A percentile compares a stretch with the other conserved stretches of the same genome.
Conservation (phyloP, 768 basidiomycete species). For the Cyathus striatus region DNA sequence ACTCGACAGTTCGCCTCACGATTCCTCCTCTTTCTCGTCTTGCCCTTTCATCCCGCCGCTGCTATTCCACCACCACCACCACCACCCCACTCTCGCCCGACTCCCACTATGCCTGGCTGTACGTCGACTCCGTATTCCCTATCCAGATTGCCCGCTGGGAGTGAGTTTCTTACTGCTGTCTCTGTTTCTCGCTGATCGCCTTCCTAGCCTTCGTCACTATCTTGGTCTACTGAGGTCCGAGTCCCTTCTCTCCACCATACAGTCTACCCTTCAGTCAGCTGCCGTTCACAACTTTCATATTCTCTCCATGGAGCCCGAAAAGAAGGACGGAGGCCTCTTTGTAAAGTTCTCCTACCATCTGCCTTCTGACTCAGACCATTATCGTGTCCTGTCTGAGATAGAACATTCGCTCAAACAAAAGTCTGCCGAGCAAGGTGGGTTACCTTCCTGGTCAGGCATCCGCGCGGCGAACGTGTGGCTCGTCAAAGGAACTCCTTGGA, state of each 20-base stretch:
- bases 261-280: constrained; percentile 43
- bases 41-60: no score
- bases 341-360: constrained; percentile 62
- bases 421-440: constrained; percentile 49
- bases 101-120: constrained; percentile 54
- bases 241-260: constrained; percentile 43
- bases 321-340: constrained; percentile 86
- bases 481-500: constrained; percentile 76
- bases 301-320: constrained; percentile 56
- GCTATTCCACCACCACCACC: no score
- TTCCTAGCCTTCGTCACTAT: constrained; percentile 55
- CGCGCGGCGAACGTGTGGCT: constrained; percentile 55
- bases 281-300: constrained; percentile 55
- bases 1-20: no score
- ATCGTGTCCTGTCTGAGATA: no score
- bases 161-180: constrained; percentile 24
- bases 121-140: constrained; percentile 76
- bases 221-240: constrained; percentile 59
- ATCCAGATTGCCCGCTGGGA: constrained; percentile 69
- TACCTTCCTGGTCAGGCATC: constrained; percentile 61
- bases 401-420: no score
- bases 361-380: no score
- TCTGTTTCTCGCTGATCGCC: constrained; percentile 5
- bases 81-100: no score
- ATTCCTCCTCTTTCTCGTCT: no score